Percentiles rank a stretch among this genome's conserved stretches.
These are phyloP conservation scores for Anisodus acutangulus DNA, from an alignment of 257 asterid species.

Conservation along the genomic window DNA sequence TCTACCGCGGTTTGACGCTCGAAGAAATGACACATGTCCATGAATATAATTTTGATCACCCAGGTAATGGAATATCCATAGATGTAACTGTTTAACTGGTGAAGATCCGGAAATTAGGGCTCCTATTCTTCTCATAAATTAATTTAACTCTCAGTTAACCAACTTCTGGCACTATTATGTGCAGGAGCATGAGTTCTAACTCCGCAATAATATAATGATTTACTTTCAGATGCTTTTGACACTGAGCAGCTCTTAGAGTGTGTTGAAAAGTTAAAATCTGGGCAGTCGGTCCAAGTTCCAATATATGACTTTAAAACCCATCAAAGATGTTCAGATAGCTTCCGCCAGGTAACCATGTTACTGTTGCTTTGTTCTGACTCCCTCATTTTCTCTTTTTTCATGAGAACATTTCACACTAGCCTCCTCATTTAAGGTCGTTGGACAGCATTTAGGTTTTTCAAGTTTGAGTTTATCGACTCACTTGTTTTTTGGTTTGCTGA, in stretches of 20 bases:
- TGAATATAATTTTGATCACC: constrained; percentile 97
- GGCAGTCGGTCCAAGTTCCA: constrained; percentile 87
- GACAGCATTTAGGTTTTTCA: neutral
- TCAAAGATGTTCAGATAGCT: constrained; percentile 82
- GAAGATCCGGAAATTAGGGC: neutral
- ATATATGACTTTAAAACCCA: constrained; percentile 94
- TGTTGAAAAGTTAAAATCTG: constrained; percentile 62
- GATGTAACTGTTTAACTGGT: constrained; percentile 17
- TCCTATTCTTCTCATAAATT: too few relatives aligned
- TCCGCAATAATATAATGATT: constrained; percentile 2
- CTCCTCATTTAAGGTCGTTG: neutral
- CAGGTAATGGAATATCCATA: constrained; percentile 56
- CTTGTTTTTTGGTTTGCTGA: neutral
- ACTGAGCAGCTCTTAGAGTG: constrained; percentile 98
- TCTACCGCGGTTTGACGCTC: constrained; percentile 87
- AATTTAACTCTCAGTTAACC: neutral
- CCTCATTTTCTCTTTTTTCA: neutral
- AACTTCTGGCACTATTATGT: neutral
- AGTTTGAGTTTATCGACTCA: constrained; percentile 3
- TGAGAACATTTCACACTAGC: neutral
- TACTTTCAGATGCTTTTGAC: constrained; percentile 90
- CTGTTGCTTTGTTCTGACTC: neutral
- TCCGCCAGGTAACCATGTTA: constrained; percentile 72
- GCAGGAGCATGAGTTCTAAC: constrained; percentile 31
- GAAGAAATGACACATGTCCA: constrained; percentile 80